phyloP scores from a whole-genome alignment of 129 eudicot genomes.

The Flaveria bidentis region DNA sequence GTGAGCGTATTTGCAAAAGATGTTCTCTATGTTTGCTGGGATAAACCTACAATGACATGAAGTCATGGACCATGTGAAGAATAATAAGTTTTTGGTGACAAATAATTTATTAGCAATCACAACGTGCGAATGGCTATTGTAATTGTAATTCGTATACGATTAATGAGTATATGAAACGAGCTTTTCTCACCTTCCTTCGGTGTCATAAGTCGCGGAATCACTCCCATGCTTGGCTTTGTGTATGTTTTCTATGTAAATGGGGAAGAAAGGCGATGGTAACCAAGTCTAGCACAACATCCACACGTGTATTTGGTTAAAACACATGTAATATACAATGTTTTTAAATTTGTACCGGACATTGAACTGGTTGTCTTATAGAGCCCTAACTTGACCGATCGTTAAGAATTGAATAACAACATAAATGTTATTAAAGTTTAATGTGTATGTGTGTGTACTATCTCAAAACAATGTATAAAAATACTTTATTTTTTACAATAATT shows the following conservation, averaged over 20 bases:
- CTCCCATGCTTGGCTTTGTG: conserved; percentile 74
- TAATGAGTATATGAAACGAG: not conserved
- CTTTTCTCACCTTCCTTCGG: conserved; percentile 65
- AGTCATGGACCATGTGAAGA: conserved; percentile 4
- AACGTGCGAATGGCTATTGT: not conserved
- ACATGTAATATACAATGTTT: too few relatives aligned
- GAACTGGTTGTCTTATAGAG: too few relatives aligned
- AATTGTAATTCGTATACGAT: not conserved
- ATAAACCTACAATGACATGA: conserved; percentile 37
- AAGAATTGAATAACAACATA: too few relatives aligned
- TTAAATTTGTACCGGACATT: too few relatives aligned
- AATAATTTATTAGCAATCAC: not conserved
- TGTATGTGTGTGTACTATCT: too few relatives aligned
- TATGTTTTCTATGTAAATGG: conserved; percentile 59
- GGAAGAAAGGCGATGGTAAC: conserved; percentile 66
- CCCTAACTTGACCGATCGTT: too few relatives aligned
- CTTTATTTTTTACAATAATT: too few relatives aligned
- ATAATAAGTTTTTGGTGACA: not conserved
- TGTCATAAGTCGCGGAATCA: conserved; percentile 61
- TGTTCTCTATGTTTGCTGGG: conserved; percentile 58
- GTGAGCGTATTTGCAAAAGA: conserved; percentile 54
- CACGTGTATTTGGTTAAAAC: not conserved
- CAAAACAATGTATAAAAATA: too few relatives aligned
- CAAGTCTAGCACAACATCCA: conserved; percentile 47
- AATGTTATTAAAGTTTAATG: too few relatives aligned